These are phyloP conservation scores for Fomes fomentarius DNA, from an alignment of 1,284 basidiomycete species.

Conservation along the genomic window DNA sequence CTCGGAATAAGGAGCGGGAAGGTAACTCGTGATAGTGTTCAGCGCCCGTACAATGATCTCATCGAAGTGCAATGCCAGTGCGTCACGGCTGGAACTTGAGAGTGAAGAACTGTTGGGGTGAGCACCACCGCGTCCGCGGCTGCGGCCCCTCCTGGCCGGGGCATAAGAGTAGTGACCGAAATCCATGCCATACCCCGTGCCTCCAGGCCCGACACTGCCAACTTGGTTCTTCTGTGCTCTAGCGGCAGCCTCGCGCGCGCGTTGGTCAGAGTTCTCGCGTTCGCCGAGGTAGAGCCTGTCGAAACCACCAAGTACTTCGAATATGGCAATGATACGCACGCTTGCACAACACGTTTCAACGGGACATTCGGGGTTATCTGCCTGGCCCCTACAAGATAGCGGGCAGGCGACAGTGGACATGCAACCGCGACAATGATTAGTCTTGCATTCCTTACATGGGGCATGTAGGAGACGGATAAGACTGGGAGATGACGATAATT, in stretches of 20 bases:
- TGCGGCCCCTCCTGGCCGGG: constrained; percentile 21
- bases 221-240: constrained; percentile 26
- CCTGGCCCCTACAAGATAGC: constrained; percentile 44
- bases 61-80: constrained; percentile 42
- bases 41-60: constrained; percentile 43
- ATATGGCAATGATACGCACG: constrained; percentile 51
- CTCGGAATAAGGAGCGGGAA: constrained; percentile 50
- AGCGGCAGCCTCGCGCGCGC: constrained; percentile 38
- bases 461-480: constrained; percentile 46
- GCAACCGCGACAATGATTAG: constrained; percentile 53
- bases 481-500: constrained; percentile 34
- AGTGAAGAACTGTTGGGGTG: neutral
- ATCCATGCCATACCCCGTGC: constrained; percentile 46
- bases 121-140: constrained; percentile 17
- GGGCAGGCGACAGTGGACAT: constrained; percentile 42
- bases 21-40: constrained; percentile 40
- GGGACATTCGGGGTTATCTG: constrained; percentile 37
- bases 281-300: constrained; percentile 49
- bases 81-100: neutral
- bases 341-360: constrained; percentile 48
- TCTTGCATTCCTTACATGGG: constrained; percentile 44
- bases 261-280: constrained; percentile 40
- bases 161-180: constrained; percentile 2
- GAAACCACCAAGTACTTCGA: constrained; percentile 51
- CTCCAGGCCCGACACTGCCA: constrained; percentile 48